Percentiles rank a stretch among this genome's conserved stretches.
phyloP scores from a whole-genome alignment of 2,329 filamentous ascomycete genomes.

The Colletotrichum kahawae region DNA sequence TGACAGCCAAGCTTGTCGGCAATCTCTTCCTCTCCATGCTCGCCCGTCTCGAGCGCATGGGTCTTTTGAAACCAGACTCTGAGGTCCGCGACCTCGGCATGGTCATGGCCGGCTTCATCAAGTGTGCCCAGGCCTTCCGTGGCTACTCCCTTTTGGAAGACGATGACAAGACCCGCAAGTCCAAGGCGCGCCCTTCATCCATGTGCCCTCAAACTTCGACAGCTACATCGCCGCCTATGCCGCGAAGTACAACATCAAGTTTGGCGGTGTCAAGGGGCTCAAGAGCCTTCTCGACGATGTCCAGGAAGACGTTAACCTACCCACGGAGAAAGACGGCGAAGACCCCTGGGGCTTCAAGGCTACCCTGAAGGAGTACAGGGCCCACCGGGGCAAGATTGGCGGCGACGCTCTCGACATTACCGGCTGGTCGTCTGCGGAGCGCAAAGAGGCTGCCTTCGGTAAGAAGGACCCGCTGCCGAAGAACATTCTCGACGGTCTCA shows the following conservation, averaged over 20 bases:
- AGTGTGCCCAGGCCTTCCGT: constrained; percentile 21
- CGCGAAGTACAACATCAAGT: constrained; percentile 34
- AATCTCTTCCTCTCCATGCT: constrained; percentile 45
- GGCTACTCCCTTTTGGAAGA: constrained; percentile 23
- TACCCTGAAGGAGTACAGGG: constrained; percentile 27
- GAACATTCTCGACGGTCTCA: constrained; percentile 37
- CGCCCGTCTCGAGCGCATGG: constrained; percentile 35
- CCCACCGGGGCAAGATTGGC: constrained; percentile 32
- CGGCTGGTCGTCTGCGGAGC: constrained; percentile 33
- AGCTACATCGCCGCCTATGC: constrained; percentile 38
- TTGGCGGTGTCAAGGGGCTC: constrained; percentile 30
- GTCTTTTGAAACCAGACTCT: constrained; percentile 35
- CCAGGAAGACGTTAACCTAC: constrained; percentile 29
- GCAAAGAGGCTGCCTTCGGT: constrained; percentile 34
- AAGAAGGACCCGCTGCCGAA: constrained; percentile 40
- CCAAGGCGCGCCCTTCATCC: constrained; percentile 26
- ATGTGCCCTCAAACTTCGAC: constrained; percentile 28
- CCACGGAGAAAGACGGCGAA: constrained; percentile 19
- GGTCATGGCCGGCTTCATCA: constrained; percentile 42
- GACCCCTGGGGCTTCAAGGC: constrained; percentile 32
- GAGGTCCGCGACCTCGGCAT: constrained; percentile 40
- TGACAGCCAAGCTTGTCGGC: constrained; percentile 29
- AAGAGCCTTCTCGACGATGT: constrained; percentile 24
- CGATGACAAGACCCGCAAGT: background rate
- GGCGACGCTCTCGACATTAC: constrained; percentile 43